These are phyloP conservation scores for Zostera marina DNA, from an alignment of 116 monocot genomes.

Conservation along the genomic window DNA sequence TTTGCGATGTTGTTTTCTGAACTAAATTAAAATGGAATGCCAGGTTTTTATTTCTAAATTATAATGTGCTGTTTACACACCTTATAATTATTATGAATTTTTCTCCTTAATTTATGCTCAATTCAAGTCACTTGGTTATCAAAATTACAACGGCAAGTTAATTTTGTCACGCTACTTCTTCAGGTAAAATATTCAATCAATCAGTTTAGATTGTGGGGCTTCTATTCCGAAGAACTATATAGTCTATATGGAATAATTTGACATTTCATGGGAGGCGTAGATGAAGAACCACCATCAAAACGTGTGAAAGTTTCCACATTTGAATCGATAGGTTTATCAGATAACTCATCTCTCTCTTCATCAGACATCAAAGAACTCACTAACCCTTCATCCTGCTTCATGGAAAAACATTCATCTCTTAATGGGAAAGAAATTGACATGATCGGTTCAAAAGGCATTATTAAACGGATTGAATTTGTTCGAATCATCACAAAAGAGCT, in stretches of 20 bases:
- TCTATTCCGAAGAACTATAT: conserved; percentile 8
- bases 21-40: no score
- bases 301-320: conserved; percentile 48
- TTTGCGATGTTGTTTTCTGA: no score
- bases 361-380: conserved; percentile 1
- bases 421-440: conserved; percentile 43
- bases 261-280: conserved; percentile 91
- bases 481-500: conserved; percentile 77
- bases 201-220: no score
- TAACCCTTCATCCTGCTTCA: conserved; percentile 39
- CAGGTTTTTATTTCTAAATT: no score
- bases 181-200: no score
- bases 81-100: no score
- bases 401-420: conserved; percentile 49
- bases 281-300: conserved; percentile 69
- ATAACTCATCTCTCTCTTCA: conserved; percentile 18
- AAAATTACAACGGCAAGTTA: no score
- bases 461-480: conserved; percentile 77
- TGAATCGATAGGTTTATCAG: conserved; percentile 20
- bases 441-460: conserved; percentile 54
- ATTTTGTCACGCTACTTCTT: no score
- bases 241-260: conserved; percentile 86
- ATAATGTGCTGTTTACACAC: no score
- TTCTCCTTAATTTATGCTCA: no score
- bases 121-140: no score